phyloP scores from a whole-genome alignment of 257 asterid species.

The Nemophila menziesii region DNA sequence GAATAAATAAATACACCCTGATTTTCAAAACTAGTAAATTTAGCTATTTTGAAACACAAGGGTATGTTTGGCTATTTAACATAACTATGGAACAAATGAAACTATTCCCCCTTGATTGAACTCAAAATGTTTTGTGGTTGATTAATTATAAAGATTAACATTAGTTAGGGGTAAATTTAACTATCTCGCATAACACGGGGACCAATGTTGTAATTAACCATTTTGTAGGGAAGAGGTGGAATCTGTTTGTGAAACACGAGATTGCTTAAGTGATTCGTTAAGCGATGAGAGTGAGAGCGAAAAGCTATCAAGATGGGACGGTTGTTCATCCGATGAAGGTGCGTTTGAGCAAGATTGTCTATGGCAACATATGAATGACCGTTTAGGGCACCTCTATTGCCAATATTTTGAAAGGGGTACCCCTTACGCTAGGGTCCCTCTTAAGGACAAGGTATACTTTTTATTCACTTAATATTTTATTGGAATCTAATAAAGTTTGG shows the following conservation, averaged over 20 bases:
- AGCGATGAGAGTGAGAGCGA: constrained; percentile 49
- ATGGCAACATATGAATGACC: constrained; percentile 26
- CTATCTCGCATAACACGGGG: too few species aligned
- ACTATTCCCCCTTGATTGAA: too few species aligned
- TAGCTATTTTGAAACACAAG: too few species aligned
- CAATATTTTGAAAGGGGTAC: constrained; percentile 39
- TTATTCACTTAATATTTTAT: neutral
- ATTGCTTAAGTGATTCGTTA: constrained; percentile 39
- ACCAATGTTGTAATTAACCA: too few species aligned
- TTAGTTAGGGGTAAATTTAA: too few species aligned
- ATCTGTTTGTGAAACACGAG: constrained; percentile 32
- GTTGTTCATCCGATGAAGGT: constrained; percentile 48
- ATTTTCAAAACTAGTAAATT: too few species aligned
- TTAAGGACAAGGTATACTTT: constrained; percentile 38
- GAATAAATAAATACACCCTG: too few species aligned
- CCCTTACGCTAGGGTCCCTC: constrained; percentile 48
- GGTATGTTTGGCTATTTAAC: too few species aligned
- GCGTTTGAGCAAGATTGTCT: constrained; percentile 22
- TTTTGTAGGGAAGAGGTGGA: constrained; percentile 34
- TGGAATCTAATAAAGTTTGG: constrained; percentile 13
- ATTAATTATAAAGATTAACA: too few species aligned
- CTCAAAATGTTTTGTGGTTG: too few species aligned
- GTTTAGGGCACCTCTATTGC: constrained; percentile 33
- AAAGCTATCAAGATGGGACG: constrained; percentile 47
- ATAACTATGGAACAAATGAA: too few species aligned